Conservation (phyloP, 768 basidiomycete genomes). For the Termitomyces sp. region DNA sequence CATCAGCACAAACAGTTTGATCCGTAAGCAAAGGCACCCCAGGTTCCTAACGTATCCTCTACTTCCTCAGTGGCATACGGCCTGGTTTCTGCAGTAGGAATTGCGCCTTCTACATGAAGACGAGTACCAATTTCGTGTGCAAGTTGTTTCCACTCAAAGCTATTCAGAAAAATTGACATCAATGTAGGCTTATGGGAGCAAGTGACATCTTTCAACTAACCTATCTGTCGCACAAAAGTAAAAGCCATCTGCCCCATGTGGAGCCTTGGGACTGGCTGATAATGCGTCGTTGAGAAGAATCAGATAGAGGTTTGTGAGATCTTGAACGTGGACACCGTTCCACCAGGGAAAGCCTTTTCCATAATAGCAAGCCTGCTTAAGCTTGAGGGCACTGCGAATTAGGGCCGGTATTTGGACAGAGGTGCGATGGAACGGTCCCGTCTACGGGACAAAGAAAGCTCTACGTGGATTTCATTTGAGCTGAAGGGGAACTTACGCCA, state of each 20-base stretch:
- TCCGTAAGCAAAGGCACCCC: constrained; percentile 12
- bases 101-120: constrained; percentile 6
- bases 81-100: constrained; percentile 10
- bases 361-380: constrained; percentile 7
- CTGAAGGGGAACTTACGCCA: constrained; percentile 6
- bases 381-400: constrained; percentile 12
- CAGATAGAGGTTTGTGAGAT: constrained; percentile 6
- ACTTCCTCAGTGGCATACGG: constrained; percentile 6
- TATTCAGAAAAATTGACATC: background rate
- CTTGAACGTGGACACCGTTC: constrained; percentile 14
- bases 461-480: background rate
- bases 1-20: constrained; percentile 7
- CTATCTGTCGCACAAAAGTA: constrained; percentile 13
- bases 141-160: constrained; percentile 10
- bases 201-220: background rate
- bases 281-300: constrained; percentile 11
- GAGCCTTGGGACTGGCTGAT: constrained; percentile 5
- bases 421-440: constrained; percentile 14
- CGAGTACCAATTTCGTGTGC: constrained; percentile 12
- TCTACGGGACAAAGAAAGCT: constrained; percentile 1
- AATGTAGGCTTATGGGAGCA: background rate
- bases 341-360: constrained; percentile 11
- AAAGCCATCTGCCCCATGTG: constrained; percentile 12
- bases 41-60: constrained; percentile 8
- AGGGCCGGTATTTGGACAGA: constrained; percentile 13